Evolutionary conservation across 1,284 basidiomycete genomes (phyloP), one percentile per base, ranked within the genome.

Genomic region (Pseudozyma flocculosa): DNA sequence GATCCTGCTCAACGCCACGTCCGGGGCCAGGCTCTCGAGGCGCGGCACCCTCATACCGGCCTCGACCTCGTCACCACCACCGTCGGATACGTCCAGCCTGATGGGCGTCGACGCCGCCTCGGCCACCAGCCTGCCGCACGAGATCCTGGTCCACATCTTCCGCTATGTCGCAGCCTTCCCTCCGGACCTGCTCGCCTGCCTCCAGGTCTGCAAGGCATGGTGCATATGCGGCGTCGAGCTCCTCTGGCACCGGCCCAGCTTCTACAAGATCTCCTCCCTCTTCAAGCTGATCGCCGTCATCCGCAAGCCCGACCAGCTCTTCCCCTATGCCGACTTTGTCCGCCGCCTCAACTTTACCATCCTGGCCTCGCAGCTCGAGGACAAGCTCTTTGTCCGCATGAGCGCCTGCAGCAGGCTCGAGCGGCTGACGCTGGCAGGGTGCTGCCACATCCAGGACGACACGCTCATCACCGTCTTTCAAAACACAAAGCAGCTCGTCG

Each of bases 151-250:
- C n/a, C 87, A 96, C 80, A 88, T 97, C 70, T 84, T 98, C 68
- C 88, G 88, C 56, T 86, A 92, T 66, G 82, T 98, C 13, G 85
- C 88, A 54, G 81, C 86, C 21, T 83, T 95, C 38, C 85, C 88
- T 63, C 82, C 83, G 58, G 84, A 86, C 43, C 83, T 95, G 53
- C 66, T 56, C 32, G 44, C 65, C 39, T 76, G 71, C 40, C 50
- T 78, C 37, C 85, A 88, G 50, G 93, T 97, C 30, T 92, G 88
- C 34, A 87, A 90, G 52, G 83, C 87, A 14, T 98, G 95, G 93
- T 96, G 92, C 81, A 87, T 93, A 72, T 94, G 92, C 78, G 87
- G 91, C 9, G 92, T 94, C 48, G 92, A 96, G 78, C 83, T 97
- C 18, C 83, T 98, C 19, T 99, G 94, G 94, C 88, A 93, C 79